Evolutionary conservation across 1,139 yeast genomes (phyloP), one percentile per base, ranked within the genome.

Genomic region (Torulaspora globosa): DNA sequence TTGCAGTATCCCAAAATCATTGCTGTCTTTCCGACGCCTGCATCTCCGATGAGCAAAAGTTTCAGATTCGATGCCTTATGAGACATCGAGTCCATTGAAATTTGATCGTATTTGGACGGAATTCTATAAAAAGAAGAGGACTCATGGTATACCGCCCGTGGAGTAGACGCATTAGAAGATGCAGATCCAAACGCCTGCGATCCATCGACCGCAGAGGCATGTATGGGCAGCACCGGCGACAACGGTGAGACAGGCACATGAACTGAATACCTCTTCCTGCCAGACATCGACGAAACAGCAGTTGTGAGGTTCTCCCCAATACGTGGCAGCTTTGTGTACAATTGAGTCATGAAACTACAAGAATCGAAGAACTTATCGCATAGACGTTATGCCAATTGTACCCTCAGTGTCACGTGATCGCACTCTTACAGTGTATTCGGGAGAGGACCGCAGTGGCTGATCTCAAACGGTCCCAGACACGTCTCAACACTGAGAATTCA

Each of bases 11-110:
- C 65, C n/a, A 70, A 49, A 4, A 71, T 66, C 51, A 71, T 59
- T 1, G 74, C 73, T 3, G 73, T 68, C 49, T 71, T 71, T 1
- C 75, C 75, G 3, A 71, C 74, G 9, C 71, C 70, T 1, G 74
- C 69, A 39, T 70, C 71, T 1, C 75, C 75, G 18, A 71, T 61
- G 7, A 71, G 56, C 15, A 70, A 50, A 9, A 68, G 48, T 49
- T 70, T 70, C 37, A 70, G 58, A 33, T 64, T 64, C 2, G 71
- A 60, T 2, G 58, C 49, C 26, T 51, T 51, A 11, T 40, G 47
- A 23, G 47, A 36, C n/a, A 41, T 28, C n/a, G 54, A 47, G 28
- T 49, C 53, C 28, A 33, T 36, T 7, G 47, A 40, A 15, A 44
- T 21, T 36, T 44, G 47, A 26, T 44, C 49, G 9, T 43, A 36